Percentiles rank a stretch among this genome's conserved stretches.
These are phyloP conservation scores for Chlamydomonas schloesseri DNA, from an alignment of 139 green algal species.

Conservation along the genomic window DNA sequence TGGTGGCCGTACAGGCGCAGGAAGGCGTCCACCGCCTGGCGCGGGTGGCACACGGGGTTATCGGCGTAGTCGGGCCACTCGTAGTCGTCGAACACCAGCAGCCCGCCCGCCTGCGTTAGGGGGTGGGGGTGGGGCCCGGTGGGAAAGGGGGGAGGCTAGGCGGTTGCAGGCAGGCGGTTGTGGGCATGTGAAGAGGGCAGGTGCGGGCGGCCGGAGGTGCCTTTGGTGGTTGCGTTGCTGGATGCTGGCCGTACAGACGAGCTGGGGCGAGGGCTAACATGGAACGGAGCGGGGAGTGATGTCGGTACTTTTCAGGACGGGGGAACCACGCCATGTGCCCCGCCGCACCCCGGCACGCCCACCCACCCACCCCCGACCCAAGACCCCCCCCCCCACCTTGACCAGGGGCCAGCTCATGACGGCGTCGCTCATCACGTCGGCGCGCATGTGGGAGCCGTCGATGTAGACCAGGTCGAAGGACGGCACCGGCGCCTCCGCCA, in stretches of 20 bases:
- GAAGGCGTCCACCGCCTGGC: conserved; percentile 26
- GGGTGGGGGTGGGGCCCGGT: neutral
- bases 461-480: conserved; percentile 33
- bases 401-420: conserved; percentile 38
- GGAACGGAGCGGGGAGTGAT: too few relatives aligned
- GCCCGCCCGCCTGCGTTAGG: neutral
- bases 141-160: neutral
- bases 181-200: neutral
- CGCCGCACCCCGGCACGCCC: too few relatives aligned
- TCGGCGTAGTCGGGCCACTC: conserved; percentile 18
- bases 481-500: neutral
- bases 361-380: too few relatives aligned
- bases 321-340: too few relatives aligned
- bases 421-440: conserved; percentile 14
- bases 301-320: too few relatives aligned
- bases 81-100: conserved; percentile 45
- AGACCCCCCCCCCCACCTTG: neutral
- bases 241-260: too few relatives aligned
- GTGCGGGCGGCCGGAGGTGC: too few relatives aligned
- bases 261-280: too few relatives aligned
- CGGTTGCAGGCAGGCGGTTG: too few relatives aligned
- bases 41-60: conserved; percentile 18
- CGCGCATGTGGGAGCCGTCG: conserved; percentile 19
- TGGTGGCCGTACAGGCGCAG: conserved; percentile 6
- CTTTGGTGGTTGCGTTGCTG: too few relatives aligned